Base-by-base conservation (phyloP, 345 rosid genomes). In the Abelmoschus esculentus region DNA sequence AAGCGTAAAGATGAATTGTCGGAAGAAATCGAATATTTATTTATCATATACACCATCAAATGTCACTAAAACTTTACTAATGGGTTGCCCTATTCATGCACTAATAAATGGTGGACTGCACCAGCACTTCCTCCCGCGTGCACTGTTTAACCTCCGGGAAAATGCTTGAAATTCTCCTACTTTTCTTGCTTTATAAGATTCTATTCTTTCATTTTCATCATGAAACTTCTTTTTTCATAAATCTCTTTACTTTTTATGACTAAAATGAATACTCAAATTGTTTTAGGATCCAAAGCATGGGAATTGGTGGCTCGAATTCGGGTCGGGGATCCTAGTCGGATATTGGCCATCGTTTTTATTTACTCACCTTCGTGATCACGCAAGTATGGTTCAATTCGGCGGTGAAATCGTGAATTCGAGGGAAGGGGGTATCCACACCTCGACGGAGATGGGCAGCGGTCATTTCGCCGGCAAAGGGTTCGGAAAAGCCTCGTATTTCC, bases 281-380 rank as follows among this genome's bases (percentile, higher is more conserved):
- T 42, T 10, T 42, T 42, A 42, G 99, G 99, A 95, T 84, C 99
- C 99, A 61, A 95, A 95, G 83, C 99, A 91, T 71, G 99, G 99
- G 29, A 86, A 95, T 70, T 95, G 99, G 99, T 95, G 99, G 99
- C 83, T 95, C 47, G 92, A 95, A 80, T 91, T 95, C 75, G 99
- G 98, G 72, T 82, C 90, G 0, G 99, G 99, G 44, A 70, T 87
- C 5, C 76, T 95, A 34, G 97, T 95, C 0, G 99, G 99, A 10
- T 95, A 95, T 65, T 95, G 99, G 99, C 99, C 99, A 0, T 82
- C 96, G 8, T 80, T 80, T 73, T 60, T 95, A 75, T 95, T 95
- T 72, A 88, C 89, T 1, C 97, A 90, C 77, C 81, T 95, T 5
- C 83, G 81, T 36, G 87, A 88, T 67, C 90, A 87, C 61, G 99